Conservation (phyloP, 2,329 filamentous ascomycete species). For the Phaeosphaeriaceae sp. region DNA sequence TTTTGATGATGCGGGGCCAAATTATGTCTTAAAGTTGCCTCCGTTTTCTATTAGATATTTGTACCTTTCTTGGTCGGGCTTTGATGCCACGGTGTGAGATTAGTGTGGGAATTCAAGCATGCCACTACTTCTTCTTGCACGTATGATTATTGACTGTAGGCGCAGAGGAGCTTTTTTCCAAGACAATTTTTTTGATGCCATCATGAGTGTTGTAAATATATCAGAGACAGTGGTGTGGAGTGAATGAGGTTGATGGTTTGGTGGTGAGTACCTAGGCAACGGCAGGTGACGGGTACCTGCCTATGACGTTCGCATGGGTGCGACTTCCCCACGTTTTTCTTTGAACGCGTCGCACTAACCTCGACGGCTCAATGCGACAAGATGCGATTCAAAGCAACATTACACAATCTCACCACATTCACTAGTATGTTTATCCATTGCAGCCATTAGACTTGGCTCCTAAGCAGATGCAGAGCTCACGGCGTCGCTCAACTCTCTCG, state of each 20-base stretch:
- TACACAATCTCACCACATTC: constrained; percentile 60
- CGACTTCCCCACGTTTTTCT: constrained; percentile 8
- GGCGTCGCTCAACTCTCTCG: constrained; percentile 68
- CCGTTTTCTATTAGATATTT: too few species aligned
- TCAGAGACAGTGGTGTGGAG: too few species aligned
- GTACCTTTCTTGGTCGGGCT: too few species aligned
- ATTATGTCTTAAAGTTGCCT: too few species aligned
- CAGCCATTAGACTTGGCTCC: neutral
- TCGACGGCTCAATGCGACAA: constrained; percentile 25
- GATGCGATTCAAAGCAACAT: constrained; percentile 62
- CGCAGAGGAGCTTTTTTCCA: too few species aligned
- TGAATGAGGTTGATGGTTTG: neutral
- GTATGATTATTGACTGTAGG: too few species aligned
- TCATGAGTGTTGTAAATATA: too few species aligned
- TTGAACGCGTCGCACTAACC: constrained; percentile 25
- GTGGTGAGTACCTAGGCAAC: neutral
- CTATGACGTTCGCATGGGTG: constrained; percentile 16
- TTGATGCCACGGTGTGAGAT: too few species aligned
- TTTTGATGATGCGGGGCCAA: too few species aligned
- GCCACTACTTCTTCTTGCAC: too few species aligned
- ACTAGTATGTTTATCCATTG: constrained; percentile 55
- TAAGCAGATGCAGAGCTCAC: constrained; percentile 59
- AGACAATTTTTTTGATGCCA: too few species aligned
- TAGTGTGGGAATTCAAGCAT: too few species aligned
- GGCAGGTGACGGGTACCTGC: neutral